Conservation (phyloP, 192 early-diverging fungal genomes). For the Gamsiella multidivaricata region DNA sequence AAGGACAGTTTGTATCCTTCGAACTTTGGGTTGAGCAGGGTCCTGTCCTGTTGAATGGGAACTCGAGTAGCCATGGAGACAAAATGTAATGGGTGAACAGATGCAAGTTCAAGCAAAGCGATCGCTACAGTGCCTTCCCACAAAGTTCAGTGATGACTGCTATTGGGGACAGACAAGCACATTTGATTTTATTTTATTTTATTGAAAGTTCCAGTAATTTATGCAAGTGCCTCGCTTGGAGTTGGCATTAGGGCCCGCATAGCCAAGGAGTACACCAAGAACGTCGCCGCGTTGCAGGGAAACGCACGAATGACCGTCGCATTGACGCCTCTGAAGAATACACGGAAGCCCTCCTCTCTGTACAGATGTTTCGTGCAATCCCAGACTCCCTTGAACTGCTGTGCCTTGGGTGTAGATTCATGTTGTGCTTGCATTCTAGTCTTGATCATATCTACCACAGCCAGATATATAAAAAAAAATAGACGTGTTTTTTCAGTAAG, state of each 20-base stretch:
- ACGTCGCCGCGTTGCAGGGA: constrained; percentile 70
- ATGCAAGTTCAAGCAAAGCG: background rate
- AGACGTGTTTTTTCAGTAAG: too few relatives aligned
- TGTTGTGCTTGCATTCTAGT: constrained; percentile 68
- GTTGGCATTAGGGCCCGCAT: constrained; percentile 56
- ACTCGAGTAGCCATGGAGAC: constrained; percentile 29
- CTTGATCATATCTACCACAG: constrained; percentile 64
- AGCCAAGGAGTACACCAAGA: constrained; percentile 66
- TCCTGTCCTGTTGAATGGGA: constrained; percentile 52
- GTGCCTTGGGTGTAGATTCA: constrained; percentile 32
- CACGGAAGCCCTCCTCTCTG: constrained; percentile 62
- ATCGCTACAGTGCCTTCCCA: background rate
- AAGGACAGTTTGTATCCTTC: constrained; percentile 79
- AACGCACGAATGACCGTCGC: constrained; percentile 69
- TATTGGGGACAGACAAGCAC: too few relatives aligned
- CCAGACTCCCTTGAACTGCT: constrained; percentile 55
- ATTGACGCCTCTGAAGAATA: constrained; percentile 67
- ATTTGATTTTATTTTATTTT: constrained; percentile 21
- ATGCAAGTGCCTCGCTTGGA: constrained; percentile 37
- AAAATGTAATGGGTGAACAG: background rate
- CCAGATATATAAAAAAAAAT: too few relatives aligned
- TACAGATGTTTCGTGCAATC: constrained; percentile 60
- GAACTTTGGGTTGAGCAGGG: constrained; percentile 70
- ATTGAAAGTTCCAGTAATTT: background rate
- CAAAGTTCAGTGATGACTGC: too few relatives aligned